Conservation (phyloP, 768 basidiomycete species). For the Gyrodon lividus region DNA sequence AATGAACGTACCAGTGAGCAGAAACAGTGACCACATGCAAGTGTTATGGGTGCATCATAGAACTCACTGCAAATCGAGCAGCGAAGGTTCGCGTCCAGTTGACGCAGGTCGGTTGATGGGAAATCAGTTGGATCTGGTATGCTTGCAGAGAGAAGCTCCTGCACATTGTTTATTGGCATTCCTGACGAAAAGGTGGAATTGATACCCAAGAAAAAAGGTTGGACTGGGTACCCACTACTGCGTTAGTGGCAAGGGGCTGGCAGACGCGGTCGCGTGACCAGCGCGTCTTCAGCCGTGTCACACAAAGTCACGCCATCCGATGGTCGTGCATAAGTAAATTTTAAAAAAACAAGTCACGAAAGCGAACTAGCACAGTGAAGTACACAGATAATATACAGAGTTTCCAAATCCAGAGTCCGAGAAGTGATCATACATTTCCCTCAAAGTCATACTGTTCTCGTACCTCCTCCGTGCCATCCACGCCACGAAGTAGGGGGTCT, state of each 20-base stretch:
- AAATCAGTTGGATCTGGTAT: constrained; percentile 74
- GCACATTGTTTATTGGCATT: constrained; percentile 32
- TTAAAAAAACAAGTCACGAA: neutral
- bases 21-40: constrained; percentile 79
- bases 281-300: constrained; percentile 18
- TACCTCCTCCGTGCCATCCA: constrained; percentile 37
- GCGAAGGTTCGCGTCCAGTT: constrained; percentile 62
- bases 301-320: constrained; percentile 1
- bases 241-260: neutral
- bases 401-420: constrained; percentile 14
- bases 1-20: constrained; percentile 62
- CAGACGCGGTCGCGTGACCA: constrained; percentile 22
- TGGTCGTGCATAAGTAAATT: no score
- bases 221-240: no score
- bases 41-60: constrained; percentile 69
- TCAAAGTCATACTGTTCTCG: constrained; percentile 46
- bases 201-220: constrained; percentile 1
- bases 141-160: constrained; percentile 30
- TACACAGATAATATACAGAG: constrained; percentile 21
- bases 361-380: constrained; percentile 10
- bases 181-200: neutral
- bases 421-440: constrained; percentile 32
- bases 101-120: constrained; percentile 54
- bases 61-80: constrained; percentile 79
- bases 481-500: constrained; percentile 72